Percentiles rank a stretch among this genome's conserved stretches.
Conservation (phyloP, 176 grass and related monocot species). For the Typha latifolia region DNA sequence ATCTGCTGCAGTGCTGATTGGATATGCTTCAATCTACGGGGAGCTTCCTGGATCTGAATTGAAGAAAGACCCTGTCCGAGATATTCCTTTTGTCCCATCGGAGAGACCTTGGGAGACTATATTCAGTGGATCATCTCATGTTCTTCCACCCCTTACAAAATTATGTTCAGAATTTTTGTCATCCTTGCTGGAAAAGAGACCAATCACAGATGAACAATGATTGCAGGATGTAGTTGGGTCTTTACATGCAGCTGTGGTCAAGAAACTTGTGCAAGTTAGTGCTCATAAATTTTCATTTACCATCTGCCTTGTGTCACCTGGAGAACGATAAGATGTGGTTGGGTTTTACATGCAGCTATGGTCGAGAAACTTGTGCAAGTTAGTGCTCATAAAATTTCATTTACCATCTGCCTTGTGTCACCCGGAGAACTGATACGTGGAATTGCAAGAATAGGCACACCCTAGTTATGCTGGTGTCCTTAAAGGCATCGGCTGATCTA, state of each 20-base stretch:
- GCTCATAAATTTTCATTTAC: too few species aligned
- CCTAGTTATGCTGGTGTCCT: too few species aligned
- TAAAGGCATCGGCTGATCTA: too few species aligned
- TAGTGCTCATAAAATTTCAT: too few species aligned
- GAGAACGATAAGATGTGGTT: not conserved
- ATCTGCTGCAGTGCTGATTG: slow-evolving; percentile 40
- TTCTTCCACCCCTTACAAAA: slow-evolving; percentile 73
- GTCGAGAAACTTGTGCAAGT: not conserved
- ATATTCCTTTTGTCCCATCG: slow-evolving; percentile 56
- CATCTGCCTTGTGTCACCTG: too few species aligned
- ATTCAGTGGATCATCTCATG: slow-evolving; percentile 77
- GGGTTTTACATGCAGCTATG: not conserved
- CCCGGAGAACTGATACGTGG: too few species aligned
- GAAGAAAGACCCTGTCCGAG: slow-evolving; percentile 30
- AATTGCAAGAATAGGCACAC: too few species aligned
- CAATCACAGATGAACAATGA: slow-evolving; percentile 28
- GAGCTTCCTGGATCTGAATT: slow-evolving; percentile 44
- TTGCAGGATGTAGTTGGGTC: not conserved
- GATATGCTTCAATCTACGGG: slow-evolving; percentile 80
- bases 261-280: not conserved
- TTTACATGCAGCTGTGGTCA: not conserved
- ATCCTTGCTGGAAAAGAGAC: slow-evolving; percentile 69
- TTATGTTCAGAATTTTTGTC: slow-evolving; percentile 62
- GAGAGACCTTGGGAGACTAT: slow-evolving; percentile 95
- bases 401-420: too few species aligned